These are phyloP conservation scores for Trichosanthes truncata DNA, from an alignment of 306 rosid species.

Conservation along the genomic window DNA sequence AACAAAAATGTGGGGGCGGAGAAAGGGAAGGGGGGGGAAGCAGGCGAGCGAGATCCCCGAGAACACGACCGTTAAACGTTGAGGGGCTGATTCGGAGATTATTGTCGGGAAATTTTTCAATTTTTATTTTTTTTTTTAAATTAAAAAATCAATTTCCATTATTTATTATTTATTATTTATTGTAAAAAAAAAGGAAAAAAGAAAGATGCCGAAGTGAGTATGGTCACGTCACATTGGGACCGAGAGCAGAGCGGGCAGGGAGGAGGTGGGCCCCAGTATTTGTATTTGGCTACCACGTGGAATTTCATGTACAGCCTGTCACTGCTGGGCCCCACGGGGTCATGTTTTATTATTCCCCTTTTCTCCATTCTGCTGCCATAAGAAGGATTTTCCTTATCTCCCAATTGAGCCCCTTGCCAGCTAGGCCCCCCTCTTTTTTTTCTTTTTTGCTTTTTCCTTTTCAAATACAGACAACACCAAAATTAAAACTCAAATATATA, in stretches of 20 bases:
- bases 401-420: neutral
- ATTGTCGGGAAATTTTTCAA: neutral
- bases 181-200: neutral
- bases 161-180: neutral
- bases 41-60: conserved; percentile 14
- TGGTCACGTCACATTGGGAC: neutral
- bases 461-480: neutral
- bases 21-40: neutral
- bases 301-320: neutral
- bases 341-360: neutral
- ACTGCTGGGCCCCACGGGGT: neutral
- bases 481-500: neutral
- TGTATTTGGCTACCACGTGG: neutral
- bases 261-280: neutral
- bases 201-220: neutral
- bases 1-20: neutral
- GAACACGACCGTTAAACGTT: conserved; percentile 9
- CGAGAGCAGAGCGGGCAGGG: neutral
- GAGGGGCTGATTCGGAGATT: neutral
- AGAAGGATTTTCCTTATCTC: neutral
- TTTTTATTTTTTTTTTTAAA: too few species aligned
- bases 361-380: neutral
- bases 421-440: neutral
- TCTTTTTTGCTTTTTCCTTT: neutral
- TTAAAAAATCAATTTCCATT: neutral